Evolutionary conservation across 306 rosid genomes (phyloP).

Genomic region (Boehmeria nivea): DNA sequence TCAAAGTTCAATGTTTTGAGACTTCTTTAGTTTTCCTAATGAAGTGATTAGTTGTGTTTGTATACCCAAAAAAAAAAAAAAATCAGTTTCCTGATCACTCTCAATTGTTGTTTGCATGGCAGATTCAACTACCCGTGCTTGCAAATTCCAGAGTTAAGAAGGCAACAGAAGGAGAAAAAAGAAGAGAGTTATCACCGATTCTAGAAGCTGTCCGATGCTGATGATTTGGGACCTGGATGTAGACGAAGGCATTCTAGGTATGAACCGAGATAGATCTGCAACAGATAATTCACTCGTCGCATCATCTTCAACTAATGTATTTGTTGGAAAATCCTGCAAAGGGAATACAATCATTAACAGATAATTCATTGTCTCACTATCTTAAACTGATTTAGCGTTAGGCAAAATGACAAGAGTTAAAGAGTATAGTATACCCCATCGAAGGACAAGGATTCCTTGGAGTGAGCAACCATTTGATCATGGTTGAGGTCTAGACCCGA

Average conservation of each 20-base stretch:
- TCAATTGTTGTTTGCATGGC: not conserved
- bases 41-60: not conserved
- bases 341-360: not conserved
- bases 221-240: constrained; percentile 58
- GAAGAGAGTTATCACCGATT: constrained; percentile 70
- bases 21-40: not conserved
- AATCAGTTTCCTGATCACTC: not conserved
- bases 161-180: not conserved
- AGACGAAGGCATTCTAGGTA: constrained; percentile 57
- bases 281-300: constrained; percentile 78
- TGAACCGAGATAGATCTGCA: constrained; percentile 57
- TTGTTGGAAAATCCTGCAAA: constrained; percentile 62
- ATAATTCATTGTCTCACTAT: not conserved
- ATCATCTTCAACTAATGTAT: constrained; percentile 66
- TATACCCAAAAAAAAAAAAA: not conserved
- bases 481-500: constrained; percentile 51
- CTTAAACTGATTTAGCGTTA: not conserved
- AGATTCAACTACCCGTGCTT: no score
- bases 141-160: no score
- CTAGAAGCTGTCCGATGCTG: constrained; percentile 88
- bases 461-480: constrained; percentile 27
- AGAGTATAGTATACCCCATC: constrained; percentile 39
- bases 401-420: not conserved
- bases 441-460: constrained; percentile 50
- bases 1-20: no score